These are phyloP conservation scores for Endoconidiophora polonica DNA, from an alignment of 2,329 filamentous ascomycete species.

Conservation along the genomic window DNA sequence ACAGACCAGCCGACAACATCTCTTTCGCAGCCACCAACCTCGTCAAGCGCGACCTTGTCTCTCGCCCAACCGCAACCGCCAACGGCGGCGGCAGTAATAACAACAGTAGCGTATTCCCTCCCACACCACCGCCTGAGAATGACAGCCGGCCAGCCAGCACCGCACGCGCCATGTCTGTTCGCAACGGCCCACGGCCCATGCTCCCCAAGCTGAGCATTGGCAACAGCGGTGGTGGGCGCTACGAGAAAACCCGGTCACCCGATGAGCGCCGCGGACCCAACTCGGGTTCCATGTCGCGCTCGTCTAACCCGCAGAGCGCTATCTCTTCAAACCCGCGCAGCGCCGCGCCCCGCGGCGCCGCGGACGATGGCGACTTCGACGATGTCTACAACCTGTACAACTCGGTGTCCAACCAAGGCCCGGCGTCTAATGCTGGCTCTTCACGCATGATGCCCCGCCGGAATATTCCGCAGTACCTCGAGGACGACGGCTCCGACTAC, in stretches of 20 bases:
- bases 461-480: constrained; percentile 46
- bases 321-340: constrained; percentile 13
- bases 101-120: constrained; percentile 72
- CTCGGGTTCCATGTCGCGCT: constrained; percentile 8
- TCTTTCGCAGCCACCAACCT: constrained; percentile 88
- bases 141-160: constrained; percentile 39
- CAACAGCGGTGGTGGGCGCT: constrained; percentile 26
- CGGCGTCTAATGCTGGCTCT: constrained; percentile 23
- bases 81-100: background rate
- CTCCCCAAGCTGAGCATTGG: constrained; percentile 48
- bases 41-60: constrained; percentile 64
- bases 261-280: constrained; percentile 16
- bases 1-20: constrained; percentile 66
- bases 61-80: constrained; percentile 50
- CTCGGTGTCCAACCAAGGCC: constrained; percentile 24
- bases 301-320: constrained; percentile 9
- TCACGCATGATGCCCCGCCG: constrained; percentile 24
- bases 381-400: constrained; percentile 21
- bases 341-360: constrained; percentile 5
- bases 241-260: constrained; percentile 38
- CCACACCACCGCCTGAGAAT: constrained; percentile 90
- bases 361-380: constrained; percentile 13
- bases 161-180: constrained; percentile 42
- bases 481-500: constrained; percentile 57
- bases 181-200: constrained; percentile 42